Evolutionary conservation across 306 rosid species (phyloP).

Genomic region (Hylodesmum podocarpum): DNA sequence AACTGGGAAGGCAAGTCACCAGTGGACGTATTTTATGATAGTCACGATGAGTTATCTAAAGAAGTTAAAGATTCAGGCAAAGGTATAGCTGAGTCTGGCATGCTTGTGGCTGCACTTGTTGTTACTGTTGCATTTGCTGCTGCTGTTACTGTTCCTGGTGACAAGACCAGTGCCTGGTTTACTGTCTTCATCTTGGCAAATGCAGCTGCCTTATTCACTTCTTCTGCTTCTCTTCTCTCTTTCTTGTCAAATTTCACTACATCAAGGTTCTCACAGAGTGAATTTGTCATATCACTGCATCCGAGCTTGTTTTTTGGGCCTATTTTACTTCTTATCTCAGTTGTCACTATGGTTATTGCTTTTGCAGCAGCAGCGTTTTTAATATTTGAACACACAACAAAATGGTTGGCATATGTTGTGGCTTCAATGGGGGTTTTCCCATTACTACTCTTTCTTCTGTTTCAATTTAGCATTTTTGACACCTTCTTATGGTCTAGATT

Average conservation of each 20-base stretch:
- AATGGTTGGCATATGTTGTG: slow-evolving; percentile 8
- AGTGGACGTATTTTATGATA: not conserved
- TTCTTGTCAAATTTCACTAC: not conserved
- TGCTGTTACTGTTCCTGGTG: not conserved
- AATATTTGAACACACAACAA: not conserved
- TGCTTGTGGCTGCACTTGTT: slow-evolving; percentile 22
- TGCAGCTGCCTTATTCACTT: not conserved
- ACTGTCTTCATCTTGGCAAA: not conserved
- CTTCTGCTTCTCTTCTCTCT: not conserved
- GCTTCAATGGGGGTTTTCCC: not conserved
- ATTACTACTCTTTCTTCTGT: not conserved
- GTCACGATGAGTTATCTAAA: not conserved
- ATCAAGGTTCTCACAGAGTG: not conserved
- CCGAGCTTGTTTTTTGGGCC: not conserved
- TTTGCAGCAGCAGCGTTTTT: slow-evolving; percentile 9
- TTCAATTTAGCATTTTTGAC: not conserved
- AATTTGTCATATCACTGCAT: not conserved
- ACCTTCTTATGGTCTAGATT: not conserved
- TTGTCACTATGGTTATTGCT: not conserved
- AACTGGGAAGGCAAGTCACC: not conserved
- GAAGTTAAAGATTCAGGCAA: not conserved
- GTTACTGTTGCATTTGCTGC: not conserved
- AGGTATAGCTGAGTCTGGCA: not conserved
- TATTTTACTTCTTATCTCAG: not conserved
- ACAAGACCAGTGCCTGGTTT: not conserved